Percentiles rank a stretch among this genome's conserved stretches.
Evolutionary conservation across 352 stramenopile species (phyloP).

Genomic region (Pythium phragmiticola): DNA sequence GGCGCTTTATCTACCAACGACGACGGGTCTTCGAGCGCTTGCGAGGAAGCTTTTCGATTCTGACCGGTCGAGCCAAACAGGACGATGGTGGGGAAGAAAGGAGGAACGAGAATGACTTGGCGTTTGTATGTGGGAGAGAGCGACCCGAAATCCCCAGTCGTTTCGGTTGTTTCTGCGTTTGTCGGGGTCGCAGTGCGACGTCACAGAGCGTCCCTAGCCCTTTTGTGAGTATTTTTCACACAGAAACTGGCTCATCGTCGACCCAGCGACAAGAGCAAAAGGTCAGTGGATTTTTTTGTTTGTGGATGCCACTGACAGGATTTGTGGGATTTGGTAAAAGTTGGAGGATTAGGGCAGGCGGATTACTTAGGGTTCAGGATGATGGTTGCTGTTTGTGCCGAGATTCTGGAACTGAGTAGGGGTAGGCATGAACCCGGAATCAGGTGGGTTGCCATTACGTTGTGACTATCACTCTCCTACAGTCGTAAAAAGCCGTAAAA

Average conservation of each 20-base stretch:
- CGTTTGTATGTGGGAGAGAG: conserved; percentile 16
- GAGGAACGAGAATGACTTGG: neutral
- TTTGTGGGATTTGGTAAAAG: neutral
- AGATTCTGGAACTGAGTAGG: conserved; percentile 6
- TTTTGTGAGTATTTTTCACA: neutral
- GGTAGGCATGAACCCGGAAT: conserved; percentile 1
- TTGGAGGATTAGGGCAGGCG: neutral
- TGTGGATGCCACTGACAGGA: neutral
- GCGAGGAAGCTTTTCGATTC: conserved; percentile 13
- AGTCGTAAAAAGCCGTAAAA: conserved; percentile 18
- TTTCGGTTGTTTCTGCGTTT: conserved; percentile 1
- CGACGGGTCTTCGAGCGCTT: conserved; percentile 2
- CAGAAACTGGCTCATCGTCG: conserved; percentile 7
- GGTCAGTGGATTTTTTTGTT: neutral
- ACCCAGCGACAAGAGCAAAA: neutral
- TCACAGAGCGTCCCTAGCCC: conserved; percentile 3
- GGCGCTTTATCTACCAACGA: conserved; percentile 5
- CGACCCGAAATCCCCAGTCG: conserved; percentile 1
- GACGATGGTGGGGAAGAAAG: neutral
- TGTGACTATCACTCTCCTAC: conserved; percentile 7
- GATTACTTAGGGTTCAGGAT: neutral
- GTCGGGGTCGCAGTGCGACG: neutral
- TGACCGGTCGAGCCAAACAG: neutral
- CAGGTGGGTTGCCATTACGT: conserved; percentile 3
- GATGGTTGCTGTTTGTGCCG: neutral